Evolutionary conservation across 768 basidiomycete genomes (phyloP).

Genomic region (Termitomyces sp.): DNA sequence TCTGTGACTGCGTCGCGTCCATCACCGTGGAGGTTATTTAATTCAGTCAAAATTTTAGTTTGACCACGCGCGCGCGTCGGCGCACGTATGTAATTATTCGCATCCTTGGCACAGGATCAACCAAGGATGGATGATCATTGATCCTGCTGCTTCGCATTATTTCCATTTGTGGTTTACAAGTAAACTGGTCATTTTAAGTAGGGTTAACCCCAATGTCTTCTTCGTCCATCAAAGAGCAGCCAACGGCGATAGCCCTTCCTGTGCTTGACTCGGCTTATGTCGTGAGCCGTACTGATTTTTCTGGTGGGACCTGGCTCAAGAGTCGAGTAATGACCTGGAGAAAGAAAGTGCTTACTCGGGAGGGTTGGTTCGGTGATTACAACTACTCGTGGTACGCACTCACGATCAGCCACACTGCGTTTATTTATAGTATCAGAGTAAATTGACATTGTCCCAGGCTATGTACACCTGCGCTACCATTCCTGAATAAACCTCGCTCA

Average conservation of each 20-base stretch:
- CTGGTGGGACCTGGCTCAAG: background rate
- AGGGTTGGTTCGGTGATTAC: conserved; percentile 84
- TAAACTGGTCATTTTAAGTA: background rate
- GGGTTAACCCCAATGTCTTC: background rate
- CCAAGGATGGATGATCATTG: background rate
- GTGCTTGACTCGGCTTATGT: conserved; percentile 3
- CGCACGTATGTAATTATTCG: too few relatives aligned
- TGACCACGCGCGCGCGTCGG: too few relatives aligned
- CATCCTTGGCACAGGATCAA: background rate
- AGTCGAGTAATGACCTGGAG: conserved; percentile 14
- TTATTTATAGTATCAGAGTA: background rate
- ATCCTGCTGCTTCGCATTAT: background rate
- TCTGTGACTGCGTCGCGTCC: too few relatives aligned
- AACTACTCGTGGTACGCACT: conserved; percentile 56
- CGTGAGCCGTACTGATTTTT: background rate
- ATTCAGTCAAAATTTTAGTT: too few relatives aligned
- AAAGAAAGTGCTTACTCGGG: conserved; percentile 32
- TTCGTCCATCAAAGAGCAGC: conserved; percentile 8
- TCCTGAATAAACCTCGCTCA: conserved; percentile 29
- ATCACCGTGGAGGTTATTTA: too few relatives aligned
- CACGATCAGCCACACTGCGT: background rate
- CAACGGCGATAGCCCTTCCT: conserved; percentile 9
- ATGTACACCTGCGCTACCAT: conserved; percentile 66
- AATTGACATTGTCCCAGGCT: conserved; percentile 29
- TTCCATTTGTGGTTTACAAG: background rate